Evolutionary conservation across 2,329 filamentous ascomycete genomes (phyloP), one percentile per base, ranked within the genome.

Genomic region (Sphaceloma murrayae): DNA sequence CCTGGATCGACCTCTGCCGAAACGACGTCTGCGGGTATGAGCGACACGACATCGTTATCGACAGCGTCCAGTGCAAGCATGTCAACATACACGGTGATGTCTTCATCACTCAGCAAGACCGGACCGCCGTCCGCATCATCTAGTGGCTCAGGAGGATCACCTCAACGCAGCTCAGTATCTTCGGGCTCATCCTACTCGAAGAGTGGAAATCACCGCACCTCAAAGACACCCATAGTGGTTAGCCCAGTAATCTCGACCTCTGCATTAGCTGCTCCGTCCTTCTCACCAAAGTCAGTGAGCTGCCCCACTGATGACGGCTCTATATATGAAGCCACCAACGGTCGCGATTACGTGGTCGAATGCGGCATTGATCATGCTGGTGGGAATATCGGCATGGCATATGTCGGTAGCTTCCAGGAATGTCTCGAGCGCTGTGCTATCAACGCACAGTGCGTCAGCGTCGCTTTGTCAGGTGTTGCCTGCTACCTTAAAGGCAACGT

Each of bases 331-430:
- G 42, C 46, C 4, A 53, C 54, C 2, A 48, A 50, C 33, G 50
- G 50, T 34, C 52, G 52, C 34, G 49, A 49, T 34, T 60, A 57
- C 46, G 48, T 46, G 18, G 50, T 59, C 46, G 56, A 58, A 36
- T 57, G 56, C 26, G 48, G 51, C 22, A 38, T 56, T 36, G 51
- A 55, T 27, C 51, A 52, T 40, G 18, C 18, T 6, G 52, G 46
- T 21, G 52, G 52, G 8, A 50, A 53, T 16, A 22, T 52, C 14
- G 39, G 43, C 3, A 49, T 49, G 18, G 22, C 46, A 17, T 48
- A 43, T 27, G 48, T 46, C 13, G 47, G 34, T 34, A 47, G 34
- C 32, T 50, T 56, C 40, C 43, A 52, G 33, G 34, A 43, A 17
- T 56, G 55, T 32, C 53, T 56, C 17, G 51, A 54, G 30, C 47